phyloP scores from a whole-genome alignment of 192 early-diverging fungal genomes.

The Dissophora ornata region DNA sequence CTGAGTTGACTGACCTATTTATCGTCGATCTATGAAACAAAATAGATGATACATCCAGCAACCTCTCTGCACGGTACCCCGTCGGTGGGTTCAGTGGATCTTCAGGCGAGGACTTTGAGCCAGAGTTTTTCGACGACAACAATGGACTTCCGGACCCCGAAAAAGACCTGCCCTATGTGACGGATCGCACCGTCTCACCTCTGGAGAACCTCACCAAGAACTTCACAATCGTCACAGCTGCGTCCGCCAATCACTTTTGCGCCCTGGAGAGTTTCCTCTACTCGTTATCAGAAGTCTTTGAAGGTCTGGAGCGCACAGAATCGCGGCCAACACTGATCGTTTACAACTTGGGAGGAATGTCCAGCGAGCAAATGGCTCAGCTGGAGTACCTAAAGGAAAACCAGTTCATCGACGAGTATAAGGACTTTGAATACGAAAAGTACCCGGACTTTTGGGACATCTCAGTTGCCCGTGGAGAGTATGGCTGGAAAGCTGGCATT shows the following conservation, averaged over 20 bases:
- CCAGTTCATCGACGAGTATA: conserved; percentile 57
- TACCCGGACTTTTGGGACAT: conserved; percentile 67
- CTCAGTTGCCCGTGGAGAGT: conserved; percentile 55
- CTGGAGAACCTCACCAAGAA: conserved; percentile 32
- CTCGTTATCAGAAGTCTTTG: conserved; percentile 48
- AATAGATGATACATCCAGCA: neutral
- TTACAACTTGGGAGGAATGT: conserved; percentile 64
- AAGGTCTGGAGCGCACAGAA: conserved; percentile 44
- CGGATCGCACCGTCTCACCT: conserved; percentile 20
- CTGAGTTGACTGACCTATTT: conserved; percentile 1
- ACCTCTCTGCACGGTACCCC: neutral
- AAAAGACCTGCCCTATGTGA: conserved; percentile 27
- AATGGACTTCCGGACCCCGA: conserved; percentile 29
- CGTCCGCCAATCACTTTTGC: conserved; percentile 65
- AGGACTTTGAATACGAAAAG: conserved; percentile 56
- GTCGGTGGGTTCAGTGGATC: neutral
- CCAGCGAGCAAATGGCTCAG: conserved; percentile 47
- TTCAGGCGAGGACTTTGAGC: neutral
- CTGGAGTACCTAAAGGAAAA: conserved; percentile 51
- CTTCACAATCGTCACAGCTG: conserved; percentile 65
- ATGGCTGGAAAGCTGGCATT: conserved; percentile 68
- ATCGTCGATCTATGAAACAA: neutral
- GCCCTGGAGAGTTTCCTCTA: conserved; percentile 61
- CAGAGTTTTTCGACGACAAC: neutral
- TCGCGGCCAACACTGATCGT: conserved; percentile 55